Evolutionary conservation across 2,329 filamentous ascomycete genomes (phyloP).

Genomic region (Cercospora sesami): DNA sequence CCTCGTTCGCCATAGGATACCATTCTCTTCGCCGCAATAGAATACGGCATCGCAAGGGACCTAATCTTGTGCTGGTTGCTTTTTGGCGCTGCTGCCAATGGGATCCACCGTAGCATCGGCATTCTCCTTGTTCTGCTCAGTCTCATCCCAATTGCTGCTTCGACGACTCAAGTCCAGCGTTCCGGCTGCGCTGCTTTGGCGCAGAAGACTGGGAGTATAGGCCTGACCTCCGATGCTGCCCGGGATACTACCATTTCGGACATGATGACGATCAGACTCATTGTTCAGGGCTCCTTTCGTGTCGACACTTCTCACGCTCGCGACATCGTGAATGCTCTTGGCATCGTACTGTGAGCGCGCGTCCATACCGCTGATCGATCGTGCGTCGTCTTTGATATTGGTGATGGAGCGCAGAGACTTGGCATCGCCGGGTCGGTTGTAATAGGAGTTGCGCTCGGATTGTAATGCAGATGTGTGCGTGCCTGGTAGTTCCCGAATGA

Average conservation of each 20-base stretch:
- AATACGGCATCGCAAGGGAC: slow-evolving; percentile 12
- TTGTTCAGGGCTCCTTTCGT: slow-evolving; percentile 37
- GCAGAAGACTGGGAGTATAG: slow-evolving; percentile 49
- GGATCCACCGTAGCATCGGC: background rate
- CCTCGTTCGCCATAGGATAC: background rate
- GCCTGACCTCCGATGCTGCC: slow-evolving; percentile 72
- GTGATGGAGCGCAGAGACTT: slow-evolving; percentile 37
- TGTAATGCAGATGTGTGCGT: slow-evolving; percentile 59
- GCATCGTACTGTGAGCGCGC: slow-evolving; percentile 44
- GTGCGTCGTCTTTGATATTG: slow-evolving; percentile 29
- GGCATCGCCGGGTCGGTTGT: slow-evolving; percentile 56
- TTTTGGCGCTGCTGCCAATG: slow-evolving; percentile 1
- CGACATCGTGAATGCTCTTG: slow-evolving; percentile 46
- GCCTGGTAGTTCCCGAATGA: slow-evolving; percentile 48
- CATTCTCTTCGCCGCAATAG: background rate
- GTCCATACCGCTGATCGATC: slow-evolving; percentile 38
- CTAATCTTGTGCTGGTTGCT: slow-evolving; percentile 17
- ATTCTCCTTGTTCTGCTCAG: slow-evolving; percentile 18
- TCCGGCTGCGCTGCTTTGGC: slow-evolving; percentile 24
- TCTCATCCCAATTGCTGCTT: slow-evolving; percentile 25
- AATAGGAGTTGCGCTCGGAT: slow-evolving; percentile 79
- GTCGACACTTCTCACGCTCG: slow-evolving; percentile 73
- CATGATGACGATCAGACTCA: slow-evolving; percentile 57
- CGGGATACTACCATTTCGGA: slow-evolving; percentile 76
- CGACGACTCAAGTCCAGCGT: slow-evolving; percentile 23